Percentiles rank a stretch among this genome's conserved stretches.
Conservation (phyloP, 805 yeast genomes). For the Candida pini region DNA sequence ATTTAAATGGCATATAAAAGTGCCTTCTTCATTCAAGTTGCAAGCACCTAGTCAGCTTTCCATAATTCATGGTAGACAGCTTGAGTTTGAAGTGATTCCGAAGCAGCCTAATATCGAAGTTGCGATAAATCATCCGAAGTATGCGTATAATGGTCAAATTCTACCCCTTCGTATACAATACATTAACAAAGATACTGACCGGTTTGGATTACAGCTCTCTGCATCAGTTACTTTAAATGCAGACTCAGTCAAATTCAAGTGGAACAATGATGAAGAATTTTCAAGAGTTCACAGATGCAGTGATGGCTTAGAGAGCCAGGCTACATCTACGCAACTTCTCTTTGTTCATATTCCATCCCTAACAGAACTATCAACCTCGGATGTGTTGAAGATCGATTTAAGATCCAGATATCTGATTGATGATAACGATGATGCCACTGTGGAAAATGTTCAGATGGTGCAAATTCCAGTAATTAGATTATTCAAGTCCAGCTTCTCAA, state of each 20-base stretch:
- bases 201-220: constrained; percentile 25
- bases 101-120: constrained; percentile 32
- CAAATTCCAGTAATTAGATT: constrained; percentile 26
- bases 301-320: constrained; percentile 7
- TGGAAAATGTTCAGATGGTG: constrained; percentile 18
- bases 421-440: constrained; percentile 25
- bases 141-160: constrained; percentile 29
- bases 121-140: constrained; percentile 17
- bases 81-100: constrained; percentile 31
- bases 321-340: constrained; percentile 1
- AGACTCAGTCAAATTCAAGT: constrained; percentile 10
- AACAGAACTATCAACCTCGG: constrained; percentile 8
- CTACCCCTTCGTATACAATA: constrained; percentile 21
- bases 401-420: constrained; percentile 23
- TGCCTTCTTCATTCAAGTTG: constrained; percentile 9
- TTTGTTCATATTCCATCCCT: constrained; percentile 18
- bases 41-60: constrained; percentile 10
- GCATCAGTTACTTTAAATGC: constrained; percentile 9
- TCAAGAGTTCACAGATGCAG: constrained; percentile 5
- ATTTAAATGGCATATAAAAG: constrained; percentile 15
- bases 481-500: constrained; percentile 24
- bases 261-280: constrained; percentile 13
- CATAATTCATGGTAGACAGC: constrained; percentile 10
- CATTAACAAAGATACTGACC: constrained; percentile 27
- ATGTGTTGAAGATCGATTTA: constrained; percentile 13